Conservation (phyloP, 345 rosid species). For the Citropsis articulata region DNA sequence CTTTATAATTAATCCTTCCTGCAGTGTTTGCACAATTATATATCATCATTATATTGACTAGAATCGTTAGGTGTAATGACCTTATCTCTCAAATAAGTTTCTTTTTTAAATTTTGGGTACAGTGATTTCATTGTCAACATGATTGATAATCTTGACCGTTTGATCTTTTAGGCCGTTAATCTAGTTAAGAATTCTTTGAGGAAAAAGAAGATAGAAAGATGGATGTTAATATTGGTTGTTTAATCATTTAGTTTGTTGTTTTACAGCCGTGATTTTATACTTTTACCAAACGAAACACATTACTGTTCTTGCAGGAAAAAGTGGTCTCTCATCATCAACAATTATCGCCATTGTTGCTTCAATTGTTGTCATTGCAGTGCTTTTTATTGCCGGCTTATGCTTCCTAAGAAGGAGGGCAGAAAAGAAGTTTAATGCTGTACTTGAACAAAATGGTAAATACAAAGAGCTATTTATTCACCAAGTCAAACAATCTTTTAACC, state of each 20-base stretch:
- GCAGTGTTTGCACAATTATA: too few species aligned
- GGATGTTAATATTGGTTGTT: neutral
- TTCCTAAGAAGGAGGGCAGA: constrained; percentile 29
- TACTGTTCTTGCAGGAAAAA: constrained; percentile 24
- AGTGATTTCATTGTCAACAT: too few species aligned
- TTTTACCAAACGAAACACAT: neutral
- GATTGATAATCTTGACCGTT: neutral
- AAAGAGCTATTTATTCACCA: neutral
- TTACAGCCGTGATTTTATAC: neutral
- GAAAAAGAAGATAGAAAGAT: neutral
- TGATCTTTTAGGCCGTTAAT: neutral
- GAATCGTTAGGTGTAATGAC: too few species aligned
- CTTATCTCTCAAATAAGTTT: too few species aligned
- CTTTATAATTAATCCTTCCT: too few species aligned
- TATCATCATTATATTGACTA: too few species aligned
- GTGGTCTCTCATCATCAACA: constrained; percentile 14
- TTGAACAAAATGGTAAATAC: constrained; percentile 35
- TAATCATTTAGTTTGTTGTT: neutral
- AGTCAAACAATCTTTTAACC: neutral
- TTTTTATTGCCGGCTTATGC: constrained; percentile 27
- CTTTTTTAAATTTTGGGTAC: too few species aligned
- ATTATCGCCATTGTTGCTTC: constrained; percentile 34
- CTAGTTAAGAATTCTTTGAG: neutral
- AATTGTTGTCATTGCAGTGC: constrained; percentile 16
- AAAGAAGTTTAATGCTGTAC: constrained; percentile 21